Percentiles rank a stretch among this genome's conserved stretches.
Evolutionary conservation across 768 basidiomycete genomes (phyloP).

Genomic region (Cantharellus cinnabarinus): DNA sequence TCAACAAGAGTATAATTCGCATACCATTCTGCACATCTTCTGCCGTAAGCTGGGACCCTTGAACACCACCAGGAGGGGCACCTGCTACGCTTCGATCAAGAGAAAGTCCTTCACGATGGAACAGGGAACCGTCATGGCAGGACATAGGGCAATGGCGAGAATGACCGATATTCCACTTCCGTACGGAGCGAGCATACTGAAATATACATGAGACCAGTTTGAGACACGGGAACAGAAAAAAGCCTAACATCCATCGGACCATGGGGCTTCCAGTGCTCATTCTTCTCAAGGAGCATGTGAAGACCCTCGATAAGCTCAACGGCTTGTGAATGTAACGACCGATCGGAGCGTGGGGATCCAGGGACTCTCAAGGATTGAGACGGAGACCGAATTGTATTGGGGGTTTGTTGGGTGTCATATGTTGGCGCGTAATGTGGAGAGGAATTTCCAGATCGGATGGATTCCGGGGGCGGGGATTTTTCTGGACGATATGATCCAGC

Average conservation of each 20-base stretch:
- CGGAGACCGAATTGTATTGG: background rate
- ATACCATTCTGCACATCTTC: constrained; percentile 1
- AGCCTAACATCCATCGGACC: background rate
- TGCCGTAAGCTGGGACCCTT: background rate
- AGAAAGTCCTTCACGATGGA: background rate
- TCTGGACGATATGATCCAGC: no score
- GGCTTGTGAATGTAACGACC: background rate
- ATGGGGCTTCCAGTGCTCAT: constrained; percentile 2
- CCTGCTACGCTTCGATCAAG: background rate
- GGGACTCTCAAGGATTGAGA: no score
- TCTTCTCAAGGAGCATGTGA: background rate
- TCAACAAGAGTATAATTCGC: background rate
- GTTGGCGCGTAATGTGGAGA: no score
- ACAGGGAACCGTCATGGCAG: background rate
- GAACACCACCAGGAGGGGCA: background rate
- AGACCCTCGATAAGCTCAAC: background rate
- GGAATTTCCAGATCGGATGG: no score
- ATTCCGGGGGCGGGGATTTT: no score
- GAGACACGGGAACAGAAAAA: background rate
- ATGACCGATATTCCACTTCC: constrained; percentile 2
- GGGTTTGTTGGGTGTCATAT: background rate
- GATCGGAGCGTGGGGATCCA: background rate
- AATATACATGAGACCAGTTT: background rate
- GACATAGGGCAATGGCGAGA: background rate
- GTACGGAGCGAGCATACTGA: constrained; percentile 2